Percentiles rank a stretch among this genome's conserved stretches.
Conservation (phyloP, 345 rosid species). For the Eutrema heterophyllum region DNA sequence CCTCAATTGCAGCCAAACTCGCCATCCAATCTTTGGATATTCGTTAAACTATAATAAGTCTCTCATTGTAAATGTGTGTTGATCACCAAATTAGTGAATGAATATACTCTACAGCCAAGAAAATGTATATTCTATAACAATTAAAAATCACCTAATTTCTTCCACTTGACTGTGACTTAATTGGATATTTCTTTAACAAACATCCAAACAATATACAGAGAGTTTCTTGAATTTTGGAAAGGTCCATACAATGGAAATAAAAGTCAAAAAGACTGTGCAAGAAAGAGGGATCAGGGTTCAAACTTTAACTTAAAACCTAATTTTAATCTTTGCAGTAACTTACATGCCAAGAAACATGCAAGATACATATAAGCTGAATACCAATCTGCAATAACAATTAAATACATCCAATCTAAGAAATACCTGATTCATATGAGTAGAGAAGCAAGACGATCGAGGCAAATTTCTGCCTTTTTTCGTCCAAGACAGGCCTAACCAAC, state of each 20-base stretch:
- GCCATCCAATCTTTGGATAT: constrained; percentile 69
- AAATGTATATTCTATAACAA: too few species aligned
- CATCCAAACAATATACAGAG: too few species aligned
- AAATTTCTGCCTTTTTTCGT: neutral
- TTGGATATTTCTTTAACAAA: too few species aligned
- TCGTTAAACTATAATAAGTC: constrained; percentile 2
- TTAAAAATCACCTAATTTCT: too few species aligned
- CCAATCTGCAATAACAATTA: neutral
- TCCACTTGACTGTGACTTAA: neutral
- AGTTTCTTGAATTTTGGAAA: too few species aligned
- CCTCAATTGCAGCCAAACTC: constrained; percentile 71
- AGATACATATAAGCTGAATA: neutral
- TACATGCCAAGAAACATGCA: neutral
- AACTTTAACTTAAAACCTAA: neutral
- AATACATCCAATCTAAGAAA: neutral
- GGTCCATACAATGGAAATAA: too few species aligned
- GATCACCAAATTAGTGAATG: too few species aligned
- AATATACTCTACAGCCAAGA: too few species aligned
- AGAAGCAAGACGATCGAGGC: neutral
- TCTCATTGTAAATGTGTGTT: too few species aligned
- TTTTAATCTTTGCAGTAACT: neutral
- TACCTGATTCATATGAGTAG: neutral
- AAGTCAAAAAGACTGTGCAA: too few species aligned
- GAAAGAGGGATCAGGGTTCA: too few species aligned
- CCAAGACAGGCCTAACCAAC: neutral